These are phyloP conservation scores for Xylaria sp. DNA, from an alignment of 2,329 filamentous ascomycete species.

Conservation along the genomic window DNA sequence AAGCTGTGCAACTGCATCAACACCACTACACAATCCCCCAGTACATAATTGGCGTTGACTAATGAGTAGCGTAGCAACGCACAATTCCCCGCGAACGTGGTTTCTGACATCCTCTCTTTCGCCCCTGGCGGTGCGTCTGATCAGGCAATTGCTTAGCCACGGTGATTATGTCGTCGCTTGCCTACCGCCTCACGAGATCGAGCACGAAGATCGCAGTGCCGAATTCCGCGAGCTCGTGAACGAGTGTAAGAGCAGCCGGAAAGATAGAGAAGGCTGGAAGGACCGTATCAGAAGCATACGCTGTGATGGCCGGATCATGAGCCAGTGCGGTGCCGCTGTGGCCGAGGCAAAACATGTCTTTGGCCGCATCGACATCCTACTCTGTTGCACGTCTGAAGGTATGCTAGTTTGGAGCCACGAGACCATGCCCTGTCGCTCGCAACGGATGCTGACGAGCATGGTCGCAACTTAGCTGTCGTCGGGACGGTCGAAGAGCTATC, in stretches of 20 bases:
- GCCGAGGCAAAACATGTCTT: constrained; percentile 86
- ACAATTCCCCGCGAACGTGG: constrained; percentile 86
- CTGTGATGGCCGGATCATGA: constrained; percentile 66
- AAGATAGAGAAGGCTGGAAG: constrained; percentile 78
- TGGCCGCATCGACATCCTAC: constrained; percentile 84
- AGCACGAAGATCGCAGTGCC: constrained; percentile 74
- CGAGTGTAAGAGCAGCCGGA: constrained; percentile 66
- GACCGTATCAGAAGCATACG: constrained; percentile 73
- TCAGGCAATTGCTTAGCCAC: constrained; percentile 82
- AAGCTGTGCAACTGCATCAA: background rate
- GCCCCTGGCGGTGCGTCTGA: constrained; percentile 81
- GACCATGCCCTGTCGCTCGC: background rate
- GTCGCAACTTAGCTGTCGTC: constrained; percentile 68
- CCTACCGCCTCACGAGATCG: constrained; percentile 77
- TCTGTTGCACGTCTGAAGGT: constrained; percentile 90
- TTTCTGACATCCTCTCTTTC: constrained; percentile 87
- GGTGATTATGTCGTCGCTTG: constrained; percentile 91
- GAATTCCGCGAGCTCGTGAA: constrained; percentile 83
- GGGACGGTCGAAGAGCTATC: constrained; percentile 91
- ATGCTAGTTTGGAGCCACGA: constrained; percentile 32
- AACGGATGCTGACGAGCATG: constrained; percentile 24
- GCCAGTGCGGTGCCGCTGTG: constrained; percentile 82
- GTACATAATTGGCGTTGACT: constrained; percentile 35
- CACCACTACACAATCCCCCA: constrained; percentile 20
- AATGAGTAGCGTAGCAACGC: constrained; percentile 59